Evolutionary conservation across 1,284 basidiomycete genomes (phyloP).

Genomic region (Cutaneotrichosporon sp.): DNA sequence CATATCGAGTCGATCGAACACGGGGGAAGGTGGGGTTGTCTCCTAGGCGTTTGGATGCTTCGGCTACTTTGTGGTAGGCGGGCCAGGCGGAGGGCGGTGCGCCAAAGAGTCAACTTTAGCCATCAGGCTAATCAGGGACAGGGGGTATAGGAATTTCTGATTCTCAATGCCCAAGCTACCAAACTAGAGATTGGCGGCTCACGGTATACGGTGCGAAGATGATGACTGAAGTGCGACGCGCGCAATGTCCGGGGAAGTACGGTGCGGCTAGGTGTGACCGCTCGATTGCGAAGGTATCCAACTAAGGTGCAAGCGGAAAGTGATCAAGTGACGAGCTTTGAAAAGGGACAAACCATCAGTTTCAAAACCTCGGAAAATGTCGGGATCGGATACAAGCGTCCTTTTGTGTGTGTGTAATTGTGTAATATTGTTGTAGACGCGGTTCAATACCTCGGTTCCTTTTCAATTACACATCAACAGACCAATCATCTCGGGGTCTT

Average conservation of each 20-base stretch:
- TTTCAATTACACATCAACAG: not conserved
- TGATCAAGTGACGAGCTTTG: not conserved
- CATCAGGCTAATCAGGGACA: not conserved
- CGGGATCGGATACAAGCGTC: not conserved
- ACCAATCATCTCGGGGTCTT: not conserved
- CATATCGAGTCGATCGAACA: not conserved
- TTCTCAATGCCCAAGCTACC: too few relatives aligned
- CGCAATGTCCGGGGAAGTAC: not conserved
- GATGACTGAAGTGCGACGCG: not conserved
- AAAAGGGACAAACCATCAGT: too few relatives aligned
- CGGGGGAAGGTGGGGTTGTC: too few relatives aligned
- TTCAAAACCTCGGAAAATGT: not conserved
- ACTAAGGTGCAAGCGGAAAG: too few relatives aligned
- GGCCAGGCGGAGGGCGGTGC: not conserved
- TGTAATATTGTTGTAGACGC: not conserved
- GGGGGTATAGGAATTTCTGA: not conserved
- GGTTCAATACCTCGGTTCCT: not conserved
- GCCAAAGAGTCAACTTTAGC: too few relatives aligned
- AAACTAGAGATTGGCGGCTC: not conserved
- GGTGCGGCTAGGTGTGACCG: not conserved
- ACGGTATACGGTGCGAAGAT: too few relatives aligned
- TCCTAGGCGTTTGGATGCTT: not conserved
- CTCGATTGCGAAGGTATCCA: not conserved
- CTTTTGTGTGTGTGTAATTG: not conserved
- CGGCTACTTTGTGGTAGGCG: slow-evolving; percentile 3